These are phyloP conservation scores for Dothistroma pini DNA, from an alignment of 2,329 filamentous ascomycete genomes.

Conservation along the genomic window DNA sequence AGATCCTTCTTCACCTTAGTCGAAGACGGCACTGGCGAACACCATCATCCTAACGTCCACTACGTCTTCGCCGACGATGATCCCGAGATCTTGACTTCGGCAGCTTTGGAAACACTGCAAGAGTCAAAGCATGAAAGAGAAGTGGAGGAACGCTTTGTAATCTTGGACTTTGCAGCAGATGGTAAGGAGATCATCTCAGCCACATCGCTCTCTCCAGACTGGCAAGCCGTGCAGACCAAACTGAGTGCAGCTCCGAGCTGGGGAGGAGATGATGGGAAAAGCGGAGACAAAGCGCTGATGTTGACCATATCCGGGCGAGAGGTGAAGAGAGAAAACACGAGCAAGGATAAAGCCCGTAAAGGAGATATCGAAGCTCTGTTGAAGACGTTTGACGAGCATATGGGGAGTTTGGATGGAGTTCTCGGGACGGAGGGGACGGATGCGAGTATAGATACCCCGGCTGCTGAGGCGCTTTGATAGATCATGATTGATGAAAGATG, in stretches of 20 bases:
- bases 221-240: conserved; percentile 59
- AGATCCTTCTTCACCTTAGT: conserved; percentile 82
- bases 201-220: conserved; percentile 69
- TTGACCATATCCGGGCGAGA: conserved; percentile 56
- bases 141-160: conserved; percentile 51
- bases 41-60: conserved; percentile 80
- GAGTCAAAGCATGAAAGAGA: conserved; percentile 32
- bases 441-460: conserved; percentile 7
- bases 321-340: conserved; percentile 20
- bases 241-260: conserved; percentile 62
- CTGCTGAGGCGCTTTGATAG: conserved; percentile 1
- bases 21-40: conserved; percentile 70
- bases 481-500: conserved; percentile 1
- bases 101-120: conserved; percentile 55
- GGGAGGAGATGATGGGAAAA: conserved; percentile 53
- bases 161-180: conserved; percentile 51
- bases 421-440: conserved; percentile 15
- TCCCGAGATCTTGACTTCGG: conserved; percentile 67
- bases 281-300: conserved; percentile 51
- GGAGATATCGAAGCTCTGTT: conserved; percentile 39
- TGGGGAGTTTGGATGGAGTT: conserved; percentile 37
- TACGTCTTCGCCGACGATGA: conserved; percentile 96
- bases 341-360: conserved; percentile 33
- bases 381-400: conserved; percentile 35
- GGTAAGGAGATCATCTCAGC: conserved; percentile 60